Conservation (phyloP, 768 basidiomycete genomes). For the Hypholoma fasciculare region DNA sequence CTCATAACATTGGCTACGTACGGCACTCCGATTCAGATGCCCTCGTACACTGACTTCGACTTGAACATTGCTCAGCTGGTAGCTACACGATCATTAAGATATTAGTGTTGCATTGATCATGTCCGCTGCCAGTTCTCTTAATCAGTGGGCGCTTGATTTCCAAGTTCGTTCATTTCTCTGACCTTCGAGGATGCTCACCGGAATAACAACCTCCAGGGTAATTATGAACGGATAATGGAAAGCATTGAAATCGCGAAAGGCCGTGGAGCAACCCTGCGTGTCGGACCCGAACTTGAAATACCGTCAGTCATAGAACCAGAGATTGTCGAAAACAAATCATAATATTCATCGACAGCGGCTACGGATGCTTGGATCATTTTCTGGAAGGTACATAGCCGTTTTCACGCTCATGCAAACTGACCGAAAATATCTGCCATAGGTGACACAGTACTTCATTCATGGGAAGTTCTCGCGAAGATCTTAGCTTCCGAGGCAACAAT, state of each 20-base stretch:
- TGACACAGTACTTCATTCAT: slow-evolving; percentile 94
- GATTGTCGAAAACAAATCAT: background rate
- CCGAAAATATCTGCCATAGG: slow-evolving; percentile 45
- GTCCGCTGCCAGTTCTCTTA: slow-evolving; percentile 68
- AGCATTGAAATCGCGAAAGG: slow-evolving; percentile 89
- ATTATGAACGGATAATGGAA: slow-evolving; percentile 85
- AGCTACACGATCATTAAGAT: slow-evolving; percentile 4
- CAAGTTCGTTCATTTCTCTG: slow-evolving; percentile 49
- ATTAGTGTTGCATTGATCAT: background rate
- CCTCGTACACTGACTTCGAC: background rate
- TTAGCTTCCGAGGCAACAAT: slow-evolving; percentile 73
- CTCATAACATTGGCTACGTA: slow-evolving; percentile 89
- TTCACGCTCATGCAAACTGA: background rate
- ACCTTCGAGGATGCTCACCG: background rate
- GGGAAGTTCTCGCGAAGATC: slow-evolving; percentile 96
- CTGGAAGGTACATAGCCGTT: slow-evolving; percentile 68
- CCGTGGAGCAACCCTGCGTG: slow-evolving; percentile 85
- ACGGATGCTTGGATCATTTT: slow-evolving; percentile 97
- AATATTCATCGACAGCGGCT: slow-evolving; percentile 60
- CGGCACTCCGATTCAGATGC: slow-evolving; percentile 20
- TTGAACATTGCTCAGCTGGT: slow-evolving; percentile 31
- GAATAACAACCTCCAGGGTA: slow-evolving; percentile 58
- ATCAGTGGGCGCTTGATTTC: slow-evolving; percentile 98
- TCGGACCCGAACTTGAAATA: slow-evolving; percentile 97
- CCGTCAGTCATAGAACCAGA: slow-evolving; percentile 49